Conservation (phyloP, 139 green algal genomes). For the Edaphochlamys debaryana region DNA sequence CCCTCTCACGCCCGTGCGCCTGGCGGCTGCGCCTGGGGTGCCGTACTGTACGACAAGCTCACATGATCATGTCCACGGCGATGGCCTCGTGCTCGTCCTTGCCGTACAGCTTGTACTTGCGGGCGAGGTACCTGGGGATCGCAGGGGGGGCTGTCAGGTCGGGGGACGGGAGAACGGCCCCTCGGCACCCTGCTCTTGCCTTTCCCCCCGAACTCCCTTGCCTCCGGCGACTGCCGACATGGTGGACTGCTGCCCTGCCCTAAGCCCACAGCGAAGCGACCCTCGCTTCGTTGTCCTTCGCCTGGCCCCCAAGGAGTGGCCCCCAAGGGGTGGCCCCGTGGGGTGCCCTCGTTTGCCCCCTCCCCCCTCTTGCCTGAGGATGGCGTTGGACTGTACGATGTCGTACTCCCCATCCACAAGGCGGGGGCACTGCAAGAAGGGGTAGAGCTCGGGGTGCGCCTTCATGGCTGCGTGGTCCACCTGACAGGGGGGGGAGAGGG, state of each 20-base stretch:
- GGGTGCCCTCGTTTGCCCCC: background rate
- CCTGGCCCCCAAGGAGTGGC: background rate
- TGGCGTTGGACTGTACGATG: slow-evolving; percentile 65
- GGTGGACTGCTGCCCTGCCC: background rate
- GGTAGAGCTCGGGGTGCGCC: slow-evolving; percentile 29
- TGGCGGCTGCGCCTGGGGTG: too few relatives aligned
- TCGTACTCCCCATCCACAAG: slow-evolving; percentile 59
- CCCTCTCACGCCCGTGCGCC: too few relatives aligned
- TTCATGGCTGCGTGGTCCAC: background rate
- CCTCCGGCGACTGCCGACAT: background rate
- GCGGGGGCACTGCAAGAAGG: slow-evolving; percentile 54
- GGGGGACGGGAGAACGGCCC: background rate
- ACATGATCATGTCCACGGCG: slow-evolving; percentile 57
- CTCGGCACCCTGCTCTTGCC: background rate
- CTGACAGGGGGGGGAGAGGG: background rate
- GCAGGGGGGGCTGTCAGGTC: background rate
- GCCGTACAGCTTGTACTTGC: slow-evolving; percentile 62
- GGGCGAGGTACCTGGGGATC: slow-evolving; percentile 35
- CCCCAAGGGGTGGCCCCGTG: background rate
- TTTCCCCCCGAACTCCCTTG: background rate
- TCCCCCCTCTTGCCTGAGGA: slow-evolving; percentile 26
- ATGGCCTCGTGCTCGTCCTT: slow-evolving; percentile 40
- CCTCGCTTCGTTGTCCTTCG: too few relatives aligned
- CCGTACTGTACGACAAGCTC: background rate
- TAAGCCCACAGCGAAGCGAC: background rate